Evolutionary conservation across 2,329 filamentous ascomycete genomes (phyloP), one percentile per base, ranked within the genome.

Genomic region (Fusarium sp.): DNA sequence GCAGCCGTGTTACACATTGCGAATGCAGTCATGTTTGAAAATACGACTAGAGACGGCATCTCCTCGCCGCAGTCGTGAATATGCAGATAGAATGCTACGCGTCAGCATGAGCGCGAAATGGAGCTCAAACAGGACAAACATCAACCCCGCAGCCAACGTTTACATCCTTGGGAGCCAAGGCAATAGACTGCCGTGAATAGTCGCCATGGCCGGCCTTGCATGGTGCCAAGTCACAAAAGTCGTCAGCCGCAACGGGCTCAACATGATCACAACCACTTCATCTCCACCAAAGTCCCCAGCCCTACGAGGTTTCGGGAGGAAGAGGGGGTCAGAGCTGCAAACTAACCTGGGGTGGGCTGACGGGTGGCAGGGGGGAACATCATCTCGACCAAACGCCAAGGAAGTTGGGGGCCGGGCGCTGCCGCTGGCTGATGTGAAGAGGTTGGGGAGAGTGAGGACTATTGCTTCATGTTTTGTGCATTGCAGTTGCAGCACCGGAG

Each of bases 241-340:
- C 23, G 39, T 71, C 71, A 74, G 67, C 71, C 71, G 71, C 67
- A 41, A 23, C 25, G 39, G 25, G 54, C 57, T 59, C 67, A 67
- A 57, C 64, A 25, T 41, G 39, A 62, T 32, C 60, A 37, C 18
- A 65, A 69, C 39, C 41, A 39, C 37, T 32, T 41, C 35, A 64
- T 54, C 41, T 66, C 60, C 66, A 60, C 48, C 45, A 23, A n/a
- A n/a, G 43, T 56, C 20, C 60, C 23, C 71, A 73, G 71, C 71
- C 71, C 71, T 73, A 73, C 62, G 48, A 59, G 63, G 41, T 37
- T 41, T 41, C 39, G 41, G 20, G 20, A 25, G 10, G 39, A 39
- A n/a, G 64, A 64, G 13, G 57, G 39, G 41, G 30, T 61, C 59
- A 35, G 37, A 43, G 30, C 59, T 61, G 59, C 59, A 61, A 23